Evolutionary conservation across 495 filamentous ascomycete species (phyloP), one percentile per base, ranked within the genome.

Genomic region (Aspergillus leporis): DNA sequence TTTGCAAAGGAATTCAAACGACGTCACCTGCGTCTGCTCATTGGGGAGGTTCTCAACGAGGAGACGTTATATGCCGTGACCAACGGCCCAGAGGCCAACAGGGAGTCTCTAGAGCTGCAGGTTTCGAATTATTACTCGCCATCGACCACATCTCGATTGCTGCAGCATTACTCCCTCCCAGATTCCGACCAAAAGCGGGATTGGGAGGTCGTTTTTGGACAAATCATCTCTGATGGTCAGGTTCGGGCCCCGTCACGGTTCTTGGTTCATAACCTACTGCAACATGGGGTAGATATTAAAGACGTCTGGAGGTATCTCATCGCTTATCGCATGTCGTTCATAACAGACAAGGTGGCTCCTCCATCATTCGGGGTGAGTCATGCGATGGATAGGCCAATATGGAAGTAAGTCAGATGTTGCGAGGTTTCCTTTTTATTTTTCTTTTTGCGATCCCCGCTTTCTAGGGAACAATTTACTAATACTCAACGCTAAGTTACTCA

Each of bases 181-280:
- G 40, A 47, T 0, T 60, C 68, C 2, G 21, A 52, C 0, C 56
- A 65, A 14, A 60, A 64, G 16, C 61, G 69, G 19, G 72, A 73
- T 45, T 83, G 78, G 79, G 61, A 63, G 31, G 73, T 76, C 5
- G 65, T 73, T 2, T 81, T 78, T 54, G 79, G 79, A 0, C 64
- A 58, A 18, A 72, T 81, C 13, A 78, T 81, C 49, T 74, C 79
- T 5, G 77, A 81, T 56, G 74, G 79, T 36, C 80, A 82, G 61
- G 72, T 81, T 31, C 68, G 66, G 40, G 64, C 65, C 8, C 68
- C 70, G 0, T 70, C 66, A 18, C 62, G 67, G 13, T 72, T 66
- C 38, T 43, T 67, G 31, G 58, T 69, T 34, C 32, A 70, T 22
- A 65, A 61, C 7, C 59, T 69, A 0, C 43, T 41, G 19, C 50